Evolutionary conservation across 2,329 filamentous ascomycete species (phyloP), one percentile per base, ranked within the genome.

Genomic region (Pseudocercospora fuligena): DNA sequence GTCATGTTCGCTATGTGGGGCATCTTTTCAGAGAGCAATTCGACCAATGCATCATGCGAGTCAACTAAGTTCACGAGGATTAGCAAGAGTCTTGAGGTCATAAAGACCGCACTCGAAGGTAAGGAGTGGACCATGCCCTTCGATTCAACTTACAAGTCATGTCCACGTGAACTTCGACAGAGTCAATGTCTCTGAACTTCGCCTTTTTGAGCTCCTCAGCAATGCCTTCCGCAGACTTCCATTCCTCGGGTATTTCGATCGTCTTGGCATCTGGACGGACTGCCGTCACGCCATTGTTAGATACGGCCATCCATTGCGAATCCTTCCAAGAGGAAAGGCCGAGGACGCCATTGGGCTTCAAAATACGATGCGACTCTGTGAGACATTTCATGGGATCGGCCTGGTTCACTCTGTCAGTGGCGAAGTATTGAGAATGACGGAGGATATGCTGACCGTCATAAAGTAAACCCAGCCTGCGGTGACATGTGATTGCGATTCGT

Each of bases 391-490:
- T 56, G 23, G 51, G 51, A 12, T 56, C 51, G 51, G 51, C 23
- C 51, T 56, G 16, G 9, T n/a, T 36, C 29, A 60, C 49, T 67
- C 54, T n/a, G 29, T 62, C 23, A 73, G 29, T 16, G 64, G 36
- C 40, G 12, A 43, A 70, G 47, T 70, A 14, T 29, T 3, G 2
- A 31, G 2, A n/a, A 5, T 25, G 25, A 70, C 12, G 57, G 60
- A 21, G 68, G 16, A 73, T 66, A 1, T 69, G 65, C 51, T 11
- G 12, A 56, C 51, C 11, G 70, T 73, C 70, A 77, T 73, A 69
- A 77, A 78, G 60, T 74, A 78, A 1, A 78, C 74, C 67, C 69
- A 69, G n/a, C 75, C 74, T 14, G 76, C 76, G 2, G 73, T 69
- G 16, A 77, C 70, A 60, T 78, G 76, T 40, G 72, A 74, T 46